Percentiles rank a stretch among this genome's conserved stretches.
These are phyloP conservation scores for Trichosporon inkin DNA, from an alignment of 1,284 basidiomycete species.

Conservation along the genomic window DNA sequence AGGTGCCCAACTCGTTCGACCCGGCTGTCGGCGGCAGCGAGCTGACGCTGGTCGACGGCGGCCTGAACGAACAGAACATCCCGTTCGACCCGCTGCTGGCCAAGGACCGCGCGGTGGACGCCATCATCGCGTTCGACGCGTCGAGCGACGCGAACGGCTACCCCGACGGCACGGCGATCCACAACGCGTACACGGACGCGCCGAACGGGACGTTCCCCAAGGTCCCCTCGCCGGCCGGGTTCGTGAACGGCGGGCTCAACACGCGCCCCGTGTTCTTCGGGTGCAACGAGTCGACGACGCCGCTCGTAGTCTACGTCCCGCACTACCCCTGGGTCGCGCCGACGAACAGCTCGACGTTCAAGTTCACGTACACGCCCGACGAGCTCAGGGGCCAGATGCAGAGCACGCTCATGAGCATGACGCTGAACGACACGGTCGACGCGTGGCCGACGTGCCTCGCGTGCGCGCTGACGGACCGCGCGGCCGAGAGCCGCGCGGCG, in stretches of 20 bases:
- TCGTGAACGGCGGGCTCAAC: constrained; percentile 55
- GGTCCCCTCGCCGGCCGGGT: constrained; percentile 51
- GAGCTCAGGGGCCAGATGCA: constrained; percentile 35
- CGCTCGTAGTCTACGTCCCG: constrained; percentile 52
- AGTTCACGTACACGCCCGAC: constrained; percentile 47
- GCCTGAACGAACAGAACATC: constrained; percentile 53
- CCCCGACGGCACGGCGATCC: constrained; percentile 54
- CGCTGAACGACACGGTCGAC: constrained; percentile 38
- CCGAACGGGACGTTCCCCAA: constrained; percentile 41
- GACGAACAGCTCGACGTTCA: constrained; percentile 48
- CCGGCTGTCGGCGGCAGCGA: constrained; percentile 34
- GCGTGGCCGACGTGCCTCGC: constrained; percentile 50
- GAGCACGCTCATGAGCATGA: constrained; percentile 32
- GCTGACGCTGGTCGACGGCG: constrained; percentile 53
- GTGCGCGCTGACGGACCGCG: constrained; percentile 51
- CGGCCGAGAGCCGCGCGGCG: constrained; percentile 31
- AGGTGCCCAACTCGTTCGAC: constrained; percentile 51
- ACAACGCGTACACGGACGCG: constrained; percentile 36
- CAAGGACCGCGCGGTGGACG: constrained; percentile 53
- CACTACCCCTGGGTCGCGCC: constrained; percentile 51
- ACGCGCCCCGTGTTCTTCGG: constrained; percentile 52
- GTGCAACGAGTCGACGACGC: constrained; percentile 48
- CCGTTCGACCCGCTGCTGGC: constrained; percentile 55
- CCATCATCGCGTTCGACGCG: constrained; percentile 55
- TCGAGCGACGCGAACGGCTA: constrained; percentile 53